Evolutionary conservation across 148 eudicot species (phyloP).

Genomic region (Hydrangea macrophylla): DNA sequence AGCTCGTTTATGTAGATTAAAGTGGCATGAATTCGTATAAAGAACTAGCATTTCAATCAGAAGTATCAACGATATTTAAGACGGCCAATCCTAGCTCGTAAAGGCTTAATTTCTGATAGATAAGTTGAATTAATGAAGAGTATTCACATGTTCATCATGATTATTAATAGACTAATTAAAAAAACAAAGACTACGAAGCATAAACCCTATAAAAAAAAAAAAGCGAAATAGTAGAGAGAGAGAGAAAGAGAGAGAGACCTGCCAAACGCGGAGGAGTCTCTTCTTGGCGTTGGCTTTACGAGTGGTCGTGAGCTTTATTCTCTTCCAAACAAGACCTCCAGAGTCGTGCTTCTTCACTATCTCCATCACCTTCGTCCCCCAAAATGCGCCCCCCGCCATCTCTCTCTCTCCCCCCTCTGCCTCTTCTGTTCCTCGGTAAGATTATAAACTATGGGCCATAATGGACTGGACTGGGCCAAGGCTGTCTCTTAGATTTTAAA

Average conservation of each 20-base stretch:
- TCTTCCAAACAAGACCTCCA: conserved; percentile 83
- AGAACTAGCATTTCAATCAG: no score
- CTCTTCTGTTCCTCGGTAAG: not conserved
- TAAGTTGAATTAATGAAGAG: not conserved
- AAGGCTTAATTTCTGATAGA: no score
- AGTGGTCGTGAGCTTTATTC: conserved; percentile 84
- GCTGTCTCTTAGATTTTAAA: no score
- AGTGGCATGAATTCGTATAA: no score
- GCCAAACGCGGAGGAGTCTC: conserved; percentile 88
- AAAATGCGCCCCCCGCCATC: conserved; percentile 45
- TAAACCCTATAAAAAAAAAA: not conserved
- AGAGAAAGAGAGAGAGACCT: conserved; percentile 38
- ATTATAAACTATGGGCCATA: no score
- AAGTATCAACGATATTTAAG: no score
- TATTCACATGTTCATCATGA: not conserved
- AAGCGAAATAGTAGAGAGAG: not conserved
- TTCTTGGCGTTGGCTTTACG: conserved; percentile 92
- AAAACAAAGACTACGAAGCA: not conserved
- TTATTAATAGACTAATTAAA: no score
- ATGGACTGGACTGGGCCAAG: no score
- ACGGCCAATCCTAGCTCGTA: not conserved
- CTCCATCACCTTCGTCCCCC: conserved; percentile 72
- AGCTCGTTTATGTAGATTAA: no score
- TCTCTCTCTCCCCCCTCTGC: not conserved
- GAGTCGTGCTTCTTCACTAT: conserved; percentile 89